Conservation (phyloP, 2,329 filamentous ascomycete genomes). For the Raffaelea arxii region DNA sequence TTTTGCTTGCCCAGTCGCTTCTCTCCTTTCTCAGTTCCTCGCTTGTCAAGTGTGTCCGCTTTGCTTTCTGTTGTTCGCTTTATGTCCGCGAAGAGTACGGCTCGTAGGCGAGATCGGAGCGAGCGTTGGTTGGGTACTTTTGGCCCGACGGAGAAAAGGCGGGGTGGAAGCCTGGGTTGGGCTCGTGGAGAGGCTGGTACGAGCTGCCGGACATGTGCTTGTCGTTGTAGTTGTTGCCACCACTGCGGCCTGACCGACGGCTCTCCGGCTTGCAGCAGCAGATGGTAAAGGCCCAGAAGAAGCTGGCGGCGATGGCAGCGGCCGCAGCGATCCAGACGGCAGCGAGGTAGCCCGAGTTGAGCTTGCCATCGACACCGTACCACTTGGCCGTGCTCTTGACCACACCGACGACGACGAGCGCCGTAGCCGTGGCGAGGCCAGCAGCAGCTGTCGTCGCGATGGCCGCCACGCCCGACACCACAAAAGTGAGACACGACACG, state of each 20-base stretch:
- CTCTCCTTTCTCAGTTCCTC: no score
- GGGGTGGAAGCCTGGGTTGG: constrained; percentile 22
- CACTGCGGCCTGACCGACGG: constrained; percentile 19
- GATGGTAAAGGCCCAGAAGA: constrained; percentile 87
- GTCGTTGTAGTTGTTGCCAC: constrained; percentile 30
- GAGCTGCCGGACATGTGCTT: constrained; percentile 35
- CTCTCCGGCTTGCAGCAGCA: constrained; percentile 77
- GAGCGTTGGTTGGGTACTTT: constrained; percentile 30
- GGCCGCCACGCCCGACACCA: constrained; percentile 58
- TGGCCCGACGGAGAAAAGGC: no score
- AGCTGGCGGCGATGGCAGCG: constrained; percentile 61
- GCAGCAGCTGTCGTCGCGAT: constrained; percentile 51
- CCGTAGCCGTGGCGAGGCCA: constrained; percentile 64
- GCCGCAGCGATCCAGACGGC: constrained; percentile 71
- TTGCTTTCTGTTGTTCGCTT: no score
- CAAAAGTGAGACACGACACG: constrained; percentile 72
- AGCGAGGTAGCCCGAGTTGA: constrained; percentile 62
- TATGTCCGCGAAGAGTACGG: constrained; percentile 47
- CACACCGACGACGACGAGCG: constrained; percentile 57
- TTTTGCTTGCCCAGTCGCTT: no score
- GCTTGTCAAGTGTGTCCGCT: no score
- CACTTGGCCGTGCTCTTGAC: constrained; percentile 57
- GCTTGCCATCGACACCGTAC: constrained; percentile 58
- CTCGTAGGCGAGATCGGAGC: constrained; percentile 50
- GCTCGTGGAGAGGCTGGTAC: constrained; percentile 36